A percentile compares a stretch with the other conserved stretches of the same genome.
Conservation (phyloP, 768 basidiomycete genomes). For the Phaeotremella fagi region DNA sequence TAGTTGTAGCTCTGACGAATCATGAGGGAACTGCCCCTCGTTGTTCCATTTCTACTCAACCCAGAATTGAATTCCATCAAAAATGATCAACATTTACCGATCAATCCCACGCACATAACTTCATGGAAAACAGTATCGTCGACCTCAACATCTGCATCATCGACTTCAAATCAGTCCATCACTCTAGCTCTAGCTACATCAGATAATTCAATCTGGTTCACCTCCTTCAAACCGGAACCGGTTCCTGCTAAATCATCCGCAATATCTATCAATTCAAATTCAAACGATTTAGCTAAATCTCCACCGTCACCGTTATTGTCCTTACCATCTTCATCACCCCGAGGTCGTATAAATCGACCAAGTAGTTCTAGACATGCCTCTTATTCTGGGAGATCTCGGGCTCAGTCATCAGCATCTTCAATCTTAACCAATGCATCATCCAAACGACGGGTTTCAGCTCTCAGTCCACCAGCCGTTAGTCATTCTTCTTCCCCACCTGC, state of each 20-base stretch:
- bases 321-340: not conserved
- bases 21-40: slow-evolving; percentile 14
- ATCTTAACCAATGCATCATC: slow-evolving; percentile 15
- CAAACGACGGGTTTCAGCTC: slow-evolving; percentile 20
- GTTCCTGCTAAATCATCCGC: not conserved
- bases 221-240: not conserved
- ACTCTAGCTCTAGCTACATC: slow-evolving; percentile 21
- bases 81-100: slow-evolving; percentile 7
- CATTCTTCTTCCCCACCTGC: slow-evolving; percentile 10
- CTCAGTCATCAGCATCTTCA: slow-evolving; percentile 31
- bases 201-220: slow-evolving; percentile 36
- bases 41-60: slow-evolving; percentile 21
- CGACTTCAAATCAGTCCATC: not conserved
- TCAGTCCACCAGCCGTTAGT: slow-evolving; percentile 32
- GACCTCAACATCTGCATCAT: not conserved
- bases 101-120: slow-evolving; percentile 28
- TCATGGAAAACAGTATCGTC: slow-evolving; percentile 15
- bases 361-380: slow-evolving; percentile 6
- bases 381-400: slow-evolving; percentile 18
- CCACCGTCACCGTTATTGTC: not conserved
- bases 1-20: not conserved
- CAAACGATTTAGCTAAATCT: not conserved
- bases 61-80: not conserved
- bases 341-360: not conserved
- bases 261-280: not conserved